Conservation (phyloP, 2,329 filamentous ascomycete genomes). For the Fusarium secorum region DNA sequence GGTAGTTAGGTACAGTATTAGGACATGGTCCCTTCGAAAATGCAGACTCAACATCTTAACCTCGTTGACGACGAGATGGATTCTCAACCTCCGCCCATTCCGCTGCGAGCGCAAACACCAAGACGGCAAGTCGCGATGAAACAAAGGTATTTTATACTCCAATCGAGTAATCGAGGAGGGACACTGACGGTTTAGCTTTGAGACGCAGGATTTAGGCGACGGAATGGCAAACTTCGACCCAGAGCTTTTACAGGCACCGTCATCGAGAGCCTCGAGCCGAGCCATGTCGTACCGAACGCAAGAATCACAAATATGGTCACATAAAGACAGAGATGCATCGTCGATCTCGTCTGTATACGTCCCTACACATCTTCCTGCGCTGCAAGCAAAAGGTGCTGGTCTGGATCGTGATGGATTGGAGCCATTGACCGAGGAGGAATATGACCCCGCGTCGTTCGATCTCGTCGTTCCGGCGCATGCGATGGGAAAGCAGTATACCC, state of each 20-base stretch:
- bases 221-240: constrained; percentile 14
- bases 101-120: constrained; percentile 1
- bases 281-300: constrained; percentile 24
- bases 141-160: background rate
- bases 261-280: constrained; percentile 26
- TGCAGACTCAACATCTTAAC: constrained; percentile 18
- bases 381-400: constrained; percentile 29
- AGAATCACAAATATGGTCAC: constrained; percentile 22
- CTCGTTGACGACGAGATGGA: constrained; percentile 21
- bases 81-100: constrained; percentile 8
- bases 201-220: constrained; percentile 22
- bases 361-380: constrained; percentile 24
- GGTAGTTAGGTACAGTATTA: background rate
- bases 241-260: constrained; percentile 5
- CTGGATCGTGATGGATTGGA: constrained; percentile 31
- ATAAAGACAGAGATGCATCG: constrained; percentile 22
- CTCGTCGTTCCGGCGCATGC: constrained; percentile 34
- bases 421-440: constrained; percentile 34
- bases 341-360: constrained; percentile 29
- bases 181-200: constrained; percentile 6
- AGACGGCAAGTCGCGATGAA: constrained; percentile 9
- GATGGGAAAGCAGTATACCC: constrained; percentile 51
- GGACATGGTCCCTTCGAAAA: background rate
- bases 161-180: too few relatives aligned
- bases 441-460: constrained; percentile 37